phyloP scores from a whole-genome alignment of 176 grass and related monocot genomes.

The Luzula sylvatica region DNA sequence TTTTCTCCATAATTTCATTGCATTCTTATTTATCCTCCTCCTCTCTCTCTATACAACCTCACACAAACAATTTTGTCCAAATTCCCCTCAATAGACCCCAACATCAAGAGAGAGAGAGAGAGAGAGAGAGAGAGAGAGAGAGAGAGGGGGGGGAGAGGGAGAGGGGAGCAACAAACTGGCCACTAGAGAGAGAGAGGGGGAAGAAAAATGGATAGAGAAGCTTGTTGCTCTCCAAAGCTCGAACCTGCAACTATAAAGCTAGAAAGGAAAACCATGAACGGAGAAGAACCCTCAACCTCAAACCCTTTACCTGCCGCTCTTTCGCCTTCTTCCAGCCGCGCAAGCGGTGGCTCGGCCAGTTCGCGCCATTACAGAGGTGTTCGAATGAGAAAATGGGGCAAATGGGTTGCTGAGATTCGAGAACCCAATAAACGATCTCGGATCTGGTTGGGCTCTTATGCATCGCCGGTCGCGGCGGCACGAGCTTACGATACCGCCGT shows the following conservation, averaged over 20 bases:
- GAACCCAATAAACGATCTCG: conserved; percentile 89
- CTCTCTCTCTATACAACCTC: conserved; percentile 31
- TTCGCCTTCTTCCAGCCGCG: conserved; percentile 2
- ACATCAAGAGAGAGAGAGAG: conserved; percentile 34
- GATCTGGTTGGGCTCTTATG: conserved; percentile 90
- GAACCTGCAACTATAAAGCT: conserved; percentile 41
- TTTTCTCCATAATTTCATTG: conserved; percentile 16
- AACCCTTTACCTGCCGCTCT: conserved; percentile 23
- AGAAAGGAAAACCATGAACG: conserved; percentile 28
- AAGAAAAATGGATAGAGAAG: neutral
- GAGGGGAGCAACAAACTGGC: neutral
- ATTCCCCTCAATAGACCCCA: conserved; percentile 37
- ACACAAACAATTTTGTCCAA: conserved; percentile 33
- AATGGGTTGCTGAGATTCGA: conserved; percentile 98
- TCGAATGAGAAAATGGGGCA: conserved; percentile 98
- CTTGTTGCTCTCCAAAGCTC: conserved; percentile 35
- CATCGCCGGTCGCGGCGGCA: conserved; percentile 61
- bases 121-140: conserved; percentile 1
- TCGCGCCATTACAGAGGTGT: conserved; percentile 59
- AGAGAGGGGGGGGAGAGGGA: neutral
- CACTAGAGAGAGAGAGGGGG: neutral
- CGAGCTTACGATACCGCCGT: conserved; percentile 86
- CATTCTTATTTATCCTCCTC: neutral
- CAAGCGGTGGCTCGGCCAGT: conserved; percentile 5
- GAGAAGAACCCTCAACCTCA: neutral